A percentile compares a stretch with the other conserved stretches of the same genome.
These are phyloP conservation scores for Pelargonium citronellum DNA, from an alignment of 441 rosid genomes.

Conservation along the genomic window DNA sequence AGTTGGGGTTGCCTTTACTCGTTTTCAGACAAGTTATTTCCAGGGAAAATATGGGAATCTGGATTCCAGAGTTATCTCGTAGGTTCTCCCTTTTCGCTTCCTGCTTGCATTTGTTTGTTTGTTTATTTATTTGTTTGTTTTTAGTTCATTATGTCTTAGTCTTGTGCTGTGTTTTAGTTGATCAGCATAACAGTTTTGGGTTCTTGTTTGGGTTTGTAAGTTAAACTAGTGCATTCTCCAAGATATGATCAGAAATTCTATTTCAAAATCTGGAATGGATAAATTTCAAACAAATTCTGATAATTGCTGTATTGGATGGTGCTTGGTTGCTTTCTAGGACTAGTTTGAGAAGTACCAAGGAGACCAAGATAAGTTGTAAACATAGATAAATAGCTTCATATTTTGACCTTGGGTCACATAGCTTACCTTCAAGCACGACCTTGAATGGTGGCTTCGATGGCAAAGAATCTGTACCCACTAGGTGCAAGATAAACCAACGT, in stretches of 20 bases:
- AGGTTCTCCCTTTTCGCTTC: conserved; percentile 35
- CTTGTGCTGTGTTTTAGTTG: conserved; percentile 1
- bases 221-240: neutral
- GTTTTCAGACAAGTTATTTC: conserved; percentile 83
- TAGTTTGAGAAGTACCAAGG: neutral
- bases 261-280: conserved; percentile 1
- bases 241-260: conserved; percentile 9
- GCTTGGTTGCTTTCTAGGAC: neutral
- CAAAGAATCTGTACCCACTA: too few relatives aligned
- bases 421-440: too few relatives aligned
- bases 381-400: too few relatives aligned
- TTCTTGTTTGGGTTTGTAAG: conserved; percentile 8
- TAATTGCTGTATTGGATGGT: conserved; percentile 3
- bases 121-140: neutral
- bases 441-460: too few relatives aligned
- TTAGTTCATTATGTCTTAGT: conserved; percentile 16
- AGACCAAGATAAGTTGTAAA: neutral
- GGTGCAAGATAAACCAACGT: too few relatives aligned
- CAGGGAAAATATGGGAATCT: conserved; percentile 94
- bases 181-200: neutral
- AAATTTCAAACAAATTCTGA: neutral
- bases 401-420: too few relatives aligned
- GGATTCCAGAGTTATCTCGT: conserved; percentile 96
- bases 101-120: neutral
- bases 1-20: conserved; percentile 95